phyloP scores from a whole-genome alignment of 2,329 filamentous ascomycete species.

The Paecilomyces niveus region DNA sequence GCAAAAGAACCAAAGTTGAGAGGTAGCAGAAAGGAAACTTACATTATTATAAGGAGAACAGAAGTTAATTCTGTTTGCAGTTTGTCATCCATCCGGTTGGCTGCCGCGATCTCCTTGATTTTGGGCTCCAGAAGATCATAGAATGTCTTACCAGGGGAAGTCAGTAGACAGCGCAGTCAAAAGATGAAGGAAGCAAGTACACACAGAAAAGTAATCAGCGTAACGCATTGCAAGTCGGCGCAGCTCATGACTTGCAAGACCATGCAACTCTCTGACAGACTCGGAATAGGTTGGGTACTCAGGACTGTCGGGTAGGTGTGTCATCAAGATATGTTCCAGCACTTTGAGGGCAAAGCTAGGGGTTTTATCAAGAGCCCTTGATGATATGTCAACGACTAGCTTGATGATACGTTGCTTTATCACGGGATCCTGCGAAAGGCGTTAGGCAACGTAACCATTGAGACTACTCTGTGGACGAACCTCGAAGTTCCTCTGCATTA shows the following conservation, averaged over 20 bases:
- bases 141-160: constrained; percentile 50
- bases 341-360: constrained; percentile 79
- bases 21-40: constrained; percentile 18
- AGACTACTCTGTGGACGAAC: constrained; percentile 12
- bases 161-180: constrained; percentile 6
- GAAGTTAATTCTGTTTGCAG: constrained; percentile 79
- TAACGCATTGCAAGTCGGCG: constrained; percentile 85
- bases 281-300: constrained; percentile 72
- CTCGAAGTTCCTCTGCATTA: constrained; percentile 35
- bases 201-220: constrained; percentile 76
- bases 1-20: constrained; percentile 9
- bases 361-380: constrained; percentile 68
- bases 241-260: constrained; percentile 76
- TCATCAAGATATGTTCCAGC: constrained; percentile 82
- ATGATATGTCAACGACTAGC: constrained; percentile 77
- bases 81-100: constrained; percentile 69
- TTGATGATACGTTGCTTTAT: constrained; percentile 77
- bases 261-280: constrained; percentile 80
- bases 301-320: constrained; percentile 65
- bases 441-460: constrained; percentile 6
- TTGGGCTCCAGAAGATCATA: constrained; percentile 82
- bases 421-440: constrained; percentile 59
- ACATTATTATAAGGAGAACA: constrained; percentile 89
- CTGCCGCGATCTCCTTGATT: constrained; percentile 69
- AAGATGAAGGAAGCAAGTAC: constrained; percentile 12